These are phyloP conservation scores for Lactifluus volemus DNA, from an alignment of 768 basidiomycete species.

Conservation along the genomic window DNA sequence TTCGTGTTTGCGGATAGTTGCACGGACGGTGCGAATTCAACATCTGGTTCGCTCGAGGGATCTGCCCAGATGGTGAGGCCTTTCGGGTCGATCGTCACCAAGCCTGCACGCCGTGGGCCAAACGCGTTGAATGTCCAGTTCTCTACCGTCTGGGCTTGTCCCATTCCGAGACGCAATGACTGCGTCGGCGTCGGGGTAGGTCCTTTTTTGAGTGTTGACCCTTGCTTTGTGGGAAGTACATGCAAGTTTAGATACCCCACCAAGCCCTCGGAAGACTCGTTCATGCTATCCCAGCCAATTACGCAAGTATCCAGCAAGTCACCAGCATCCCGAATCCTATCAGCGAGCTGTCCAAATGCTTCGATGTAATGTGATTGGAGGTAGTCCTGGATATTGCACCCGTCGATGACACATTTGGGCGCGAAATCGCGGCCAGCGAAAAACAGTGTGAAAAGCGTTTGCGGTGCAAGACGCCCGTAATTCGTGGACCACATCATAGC, in stretches of 20 bases:
- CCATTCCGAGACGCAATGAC: conserved; percentile 82
- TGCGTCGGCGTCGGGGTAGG: conserved; percentile 81
- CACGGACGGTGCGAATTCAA: too few relatives aligned
- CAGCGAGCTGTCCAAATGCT: conserved; percentile 68
- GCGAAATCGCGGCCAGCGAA: conserved; percentile 87
- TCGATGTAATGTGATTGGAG: conserved; percentile 68
- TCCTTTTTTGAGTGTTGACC: conserved; percentile 75
- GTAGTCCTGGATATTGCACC: conserved; percentile 86
- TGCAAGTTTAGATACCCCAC: conserved; percentile 63
- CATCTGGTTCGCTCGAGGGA: conserved; percentile 37
- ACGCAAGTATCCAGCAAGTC: conserved; percentile 78
- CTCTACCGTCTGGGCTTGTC: conserved; percentile 70
- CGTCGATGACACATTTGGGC: conserved; percentile 85
- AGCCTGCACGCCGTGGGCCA: conserved; percentile 68
- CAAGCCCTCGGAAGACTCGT: conserved; percentile 89
- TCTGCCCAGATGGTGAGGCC: conserved; percentile 74
- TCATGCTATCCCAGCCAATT: conserved; percentile 95
- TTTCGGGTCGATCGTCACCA: conserved; percentile 76
- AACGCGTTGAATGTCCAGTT: conserved; percentile 72
- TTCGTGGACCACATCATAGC: conserved; percentile 98
- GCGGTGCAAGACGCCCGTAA: conserved; percentile 79
- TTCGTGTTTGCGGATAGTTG: too few relatives aligned
- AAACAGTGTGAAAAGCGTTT: conserved; percentile 92
- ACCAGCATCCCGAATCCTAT: conserved; percentile 65
- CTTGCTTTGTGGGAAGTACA: conserved; percentile 54